A percentile compares a stretch with the other conserved stretches of the same genome.
These are phyloP conservation scores for Lotus japonicus DNA, from an alignment of 306 rosid genomes.

Conservation along the genomic window DNA sequence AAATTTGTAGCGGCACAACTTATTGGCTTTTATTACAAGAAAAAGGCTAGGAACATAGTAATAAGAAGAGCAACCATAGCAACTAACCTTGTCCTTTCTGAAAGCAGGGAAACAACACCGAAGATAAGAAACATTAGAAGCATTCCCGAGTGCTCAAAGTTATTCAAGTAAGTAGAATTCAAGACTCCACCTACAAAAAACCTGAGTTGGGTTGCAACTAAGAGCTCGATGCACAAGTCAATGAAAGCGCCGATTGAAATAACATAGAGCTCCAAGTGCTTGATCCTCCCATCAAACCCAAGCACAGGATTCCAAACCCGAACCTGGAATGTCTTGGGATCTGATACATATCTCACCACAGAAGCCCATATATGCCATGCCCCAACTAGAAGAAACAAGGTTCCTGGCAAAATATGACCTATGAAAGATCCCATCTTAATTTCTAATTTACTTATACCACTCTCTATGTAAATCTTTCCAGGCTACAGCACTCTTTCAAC, in stretches of 20 bases:
- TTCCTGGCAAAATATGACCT: conserved; percentile 81
- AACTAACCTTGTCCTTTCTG: conserved; percentile 62
- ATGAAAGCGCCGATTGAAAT: conserved; percentile 62
- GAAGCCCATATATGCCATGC: conserved; percentile 77
- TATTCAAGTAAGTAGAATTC: conserved; percentile 71
- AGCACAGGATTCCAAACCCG: conserved; percentile 71
- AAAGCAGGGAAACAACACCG: conserved; percentile 49
- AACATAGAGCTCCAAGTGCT: conserved; percentile 69
- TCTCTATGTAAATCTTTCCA: no score
- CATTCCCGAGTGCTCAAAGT: conserved; percentile 88
- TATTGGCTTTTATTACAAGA: not conserved
- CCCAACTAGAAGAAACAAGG: conserved; percentile 71
- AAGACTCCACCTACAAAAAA: conserved; percentile 54
- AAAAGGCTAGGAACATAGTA: not conserved
- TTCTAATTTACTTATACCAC: not conserved
- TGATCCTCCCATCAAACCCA: conserved; percentile 59
- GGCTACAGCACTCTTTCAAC: no score
- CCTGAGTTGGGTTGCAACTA: conserved; percentile 62
- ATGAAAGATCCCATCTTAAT: conserved; percentile 72
- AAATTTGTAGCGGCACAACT: not conserved
- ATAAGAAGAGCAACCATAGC: not conserved
- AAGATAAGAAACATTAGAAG: conserved; percentile 80
- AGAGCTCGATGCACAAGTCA: conserved; percentile 79
- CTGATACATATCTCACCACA: conserved; percentile 45
- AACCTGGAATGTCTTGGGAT: conserved; percentile 52